A percentile compares a stretch with the other conserved stretches of the same genome.
phyloP scores from a whole-genome alignment of 2,329 filamentous ascomycete genomes.

The Sporothrix humicola region DNA sequence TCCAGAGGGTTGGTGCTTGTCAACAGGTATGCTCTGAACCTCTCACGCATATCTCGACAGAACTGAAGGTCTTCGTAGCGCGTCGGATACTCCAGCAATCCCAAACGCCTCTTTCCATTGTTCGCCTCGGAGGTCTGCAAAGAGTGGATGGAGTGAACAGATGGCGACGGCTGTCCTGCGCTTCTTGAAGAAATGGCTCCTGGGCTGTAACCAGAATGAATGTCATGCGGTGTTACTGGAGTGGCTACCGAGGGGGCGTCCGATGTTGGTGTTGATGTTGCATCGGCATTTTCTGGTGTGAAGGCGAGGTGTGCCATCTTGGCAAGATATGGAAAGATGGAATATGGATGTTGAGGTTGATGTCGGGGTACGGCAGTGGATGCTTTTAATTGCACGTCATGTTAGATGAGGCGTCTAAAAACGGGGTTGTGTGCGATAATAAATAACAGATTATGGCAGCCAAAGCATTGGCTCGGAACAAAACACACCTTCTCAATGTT shows the following conservation, averaged over 20 bases:
- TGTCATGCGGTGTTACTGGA: slow-evolving; percentile 8
- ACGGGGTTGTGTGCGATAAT: background rate
- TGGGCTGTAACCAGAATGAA: slow-evolving; percentile 2
- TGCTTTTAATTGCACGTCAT: background rate
- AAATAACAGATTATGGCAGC: background rate
- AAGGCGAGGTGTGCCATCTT: background rate
- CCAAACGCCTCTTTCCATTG: background rate
- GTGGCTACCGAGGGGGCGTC: background rate
- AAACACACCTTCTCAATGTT: background rate
- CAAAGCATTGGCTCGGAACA: background rate
- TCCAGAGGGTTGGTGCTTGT: background rate
- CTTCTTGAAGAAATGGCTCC: slow-evolving; percentile 10
- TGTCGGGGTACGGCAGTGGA: background rate
- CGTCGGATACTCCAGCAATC: slow-evolving; percentile 10
- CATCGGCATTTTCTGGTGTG: background rate
- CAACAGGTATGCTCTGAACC: background rate
- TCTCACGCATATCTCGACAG: background rate
- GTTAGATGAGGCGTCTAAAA: background rate
- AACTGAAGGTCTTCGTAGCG: slow-evolving; percentile 11
- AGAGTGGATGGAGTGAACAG: slow-evolving; percentile 5
- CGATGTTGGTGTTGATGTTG: slow-evolving; percentile 1
- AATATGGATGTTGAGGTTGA: background rate
- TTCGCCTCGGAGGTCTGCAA: background rate
- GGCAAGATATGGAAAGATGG: background rate
- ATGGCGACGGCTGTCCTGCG: slow-evolving; percentile 2